phyloP scores from a whole-genome alignment of 202 grass and related monocot genomes.

The Alloteropsis angusta region DNA sequence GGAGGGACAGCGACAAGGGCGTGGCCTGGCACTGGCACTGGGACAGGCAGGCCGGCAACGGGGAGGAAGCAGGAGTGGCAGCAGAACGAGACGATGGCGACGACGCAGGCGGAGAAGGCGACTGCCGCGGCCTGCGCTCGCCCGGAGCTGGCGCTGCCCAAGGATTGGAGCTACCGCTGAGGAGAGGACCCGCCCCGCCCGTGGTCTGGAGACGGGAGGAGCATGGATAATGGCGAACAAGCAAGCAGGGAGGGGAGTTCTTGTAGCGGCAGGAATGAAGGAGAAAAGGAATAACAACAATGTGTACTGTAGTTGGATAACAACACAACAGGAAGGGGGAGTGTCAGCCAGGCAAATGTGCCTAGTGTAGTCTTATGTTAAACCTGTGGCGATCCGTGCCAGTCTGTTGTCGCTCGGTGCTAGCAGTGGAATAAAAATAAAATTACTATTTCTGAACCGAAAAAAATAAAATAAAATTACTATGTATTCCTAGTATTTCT shows the following conservation, averaged over 20 bases:
- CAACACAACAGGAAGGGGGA: neutral
- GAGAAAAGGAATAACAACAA: neutral
- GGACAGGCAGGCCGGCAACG: neutral
- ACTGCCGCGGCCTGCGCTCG: neutral
- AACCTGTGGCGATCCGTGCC: too few species aligned
- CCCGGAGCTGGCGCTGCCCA: constrained; percentile 15
- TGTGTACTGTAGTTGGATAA: neutral
- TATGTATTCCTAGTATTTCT: too few species aligned
- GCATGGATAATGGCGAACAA: neutral
- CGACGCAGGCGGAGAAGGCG: neutral
- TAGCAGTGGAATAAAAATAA: too few species aligned
- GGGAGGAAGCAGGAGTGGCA: neutral
- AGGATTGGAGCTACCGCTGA: constrained; percentile 38
- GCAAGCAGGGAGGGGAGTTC: too few species aligned
- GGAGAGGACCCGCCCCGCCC: too few species aligned
- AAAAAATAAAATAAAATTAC: too few species aligned
- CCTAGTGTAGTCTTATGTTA: neutral
- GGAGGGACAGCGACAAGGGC: neutral
- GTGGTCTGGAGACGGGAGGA: too few species aligned
- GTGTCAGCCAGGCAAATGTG: neutral
- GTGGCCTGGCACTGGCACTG: neutral
- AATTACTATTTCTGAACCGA: too few species aligned
- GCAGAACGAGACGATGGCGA: neutral
- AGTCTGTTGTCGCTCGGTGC: too few species aligned
- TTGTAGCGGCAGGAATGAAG: neutral